Conservation (phyloP, 139 green algal genomes). For the Micractinium sp. region DNA sequence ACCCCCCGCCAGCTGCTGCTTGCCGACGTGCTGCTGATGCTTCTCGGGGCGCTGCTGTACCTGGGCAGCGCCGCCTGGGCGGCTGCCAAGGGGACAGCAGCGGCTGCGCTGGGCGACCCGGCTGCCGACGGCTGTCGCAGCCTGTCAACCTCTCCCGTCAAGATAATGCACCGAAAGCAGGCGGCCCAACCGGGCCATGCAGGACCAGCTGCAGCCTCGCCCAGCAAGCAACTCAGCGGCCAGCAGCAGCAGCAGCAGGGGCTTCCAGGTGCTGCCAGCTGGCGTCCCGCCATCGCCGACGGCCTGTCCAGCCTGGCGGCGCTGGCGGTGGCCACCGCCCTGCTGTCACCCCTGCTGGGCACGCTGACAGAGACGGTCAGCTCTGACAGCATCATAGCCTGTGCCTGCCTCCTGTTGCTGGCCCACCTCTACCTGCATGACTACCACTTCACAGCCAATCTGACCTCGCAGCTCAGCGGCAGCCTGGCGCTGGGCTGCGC, state of each 20-base stretch:
- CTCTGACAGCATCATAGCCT: constrained; percentile 82
- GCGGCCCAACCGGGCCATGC: no score
- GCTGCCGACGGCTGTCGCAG: not conserved
- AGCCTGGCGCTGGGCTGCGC: constrained; percentile 77
- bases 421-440: constrained; percentile 88
- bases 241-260: not conserved
- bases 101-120: not conserved
- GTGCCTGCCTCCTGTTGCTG: constrained; percentile 61
- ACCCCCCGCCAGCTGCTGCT: constrained; percentile 25
- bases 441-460: constrained; percentile 60
- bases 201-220: no score
- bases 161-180: no score
- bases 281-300: not conserved
- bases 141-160: not conserved
- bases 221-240: not conserved
- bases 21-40: constrained; percentile 3
- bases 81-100: not conserved
- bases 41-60: constrained; percentile 32
- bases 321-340: constrained; percentile 48
- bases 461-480: constrained; percentile 56
- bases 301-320: not conserved
- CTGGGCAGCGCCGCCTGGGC: not conserved
- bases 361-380: constrained; percentile 81
- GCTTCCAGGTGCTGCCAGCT: not conserved
- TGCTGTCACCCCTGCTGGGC: constrained; percentile 80